These are phyloP conservation scores for Colletotrichum agaves DNA, from an alignment of 2,329 filamentous ascomycete genomes.

Conservation along the genomic window DNA sequence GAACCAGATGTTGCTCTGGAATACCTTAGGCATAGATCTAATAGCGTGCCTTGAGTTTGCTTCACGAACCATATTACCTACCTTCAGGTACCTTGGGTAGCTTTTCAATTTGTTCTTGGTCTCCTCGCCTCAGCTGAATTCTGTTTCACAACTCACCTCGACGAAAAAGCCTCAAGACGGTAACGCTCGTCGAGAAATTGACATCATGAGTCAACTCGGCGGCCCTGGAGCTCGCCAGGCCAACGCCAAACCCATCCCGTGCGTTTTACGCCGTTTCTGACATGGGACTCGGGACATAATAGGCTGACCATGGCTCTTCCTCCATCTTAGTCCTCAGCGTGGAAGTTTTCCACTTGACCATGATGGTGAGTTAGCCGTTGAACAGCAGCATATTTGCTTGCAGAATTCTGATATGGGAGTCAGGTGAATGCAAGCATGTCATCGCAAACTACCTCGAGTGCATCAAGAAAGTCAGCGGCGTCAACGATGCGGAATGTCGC, in stretches of 20 bases:
- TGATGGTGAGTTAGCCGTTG: constrained; percentile 65
- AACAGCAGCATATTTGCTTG: background rate
- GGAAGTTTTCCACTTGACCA: constrained; percentile 98
- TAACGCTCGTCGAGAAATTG: background rate
- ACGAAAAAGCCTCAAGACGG: background rate
- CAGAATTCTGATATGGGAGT: constrained; percentile 8
- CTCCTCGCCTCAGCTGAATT: too few relatives aligned
- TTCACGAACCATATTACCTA: too few relatives aligned
- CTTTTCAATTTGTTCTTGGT: too few relatives aligned
- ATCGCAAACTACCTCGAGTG: constrained; percentile 89
- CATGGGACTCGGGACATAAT: background rate
- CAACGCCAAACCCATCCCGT: constrained; percentile 77
- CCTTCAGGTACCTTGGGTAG: too few relatives aligned
- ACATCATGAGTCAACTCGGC: constrained; percentile 72
- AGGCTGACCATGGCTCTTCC: background rate
- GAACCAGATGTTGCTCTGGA: too few relatives aligned
- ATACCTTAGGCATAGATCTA: too few relatives aligned
- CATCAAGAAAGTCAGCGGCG: constrained; percentile 83
- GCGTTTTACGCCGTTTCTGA: constrained; percentile 48
- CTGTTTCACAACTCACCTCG: background rate
- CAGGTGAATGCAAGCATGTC: constrained; percentile 91
- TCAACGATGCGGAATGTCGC: constrained; percentile 89
- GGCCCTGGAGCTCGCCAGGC: constrained; percentile 74
- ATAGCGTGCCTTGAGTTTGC: too few relatives aligned
- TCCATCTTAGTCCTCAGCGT: constrained; percentile 76